Base-by-base conservation (phyloP, 1,284 basidiomycete genomes). In the Pulveroboletus sp. region DNA sequence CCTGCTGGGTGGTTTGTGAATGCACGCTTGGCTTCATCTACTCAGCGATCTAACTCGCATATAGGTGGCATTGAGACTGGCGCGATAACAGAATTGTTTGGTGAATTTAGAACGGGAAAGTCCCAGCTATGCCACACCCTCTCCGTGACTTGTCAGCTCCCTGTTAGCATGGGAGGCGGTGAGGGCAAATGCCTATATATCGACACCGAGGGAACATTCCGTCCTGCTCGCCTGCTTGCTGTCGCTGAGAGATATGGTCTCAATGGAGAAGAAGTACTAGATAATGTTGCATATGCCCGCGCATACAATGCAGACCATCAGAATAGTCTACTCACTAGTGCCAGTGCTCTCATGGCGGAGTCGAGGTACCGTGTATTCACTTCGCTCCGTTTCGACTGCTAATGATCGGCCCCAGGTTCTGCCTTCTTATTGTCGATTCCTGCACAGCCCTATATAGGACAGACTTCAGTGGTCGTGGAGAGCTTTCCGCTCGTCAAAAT, bases 271-370 rank as follows among this genome's bases (percentile, higher is more conserved):
- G 96, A 98, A 72, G 97, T 98, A 4, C 78, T 99, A 61, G 97
- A 99, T 75, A 99, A 99, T 67, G 92, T 99, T 42, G 97, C 97
- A 14, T 99, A 99, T 75, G 97, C 97, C 2, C 82, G 97, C 66
- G 97, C 97, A 59, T 99, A 99, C 76, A 99, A 99, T 68, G 95
- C 96, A 39, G 97, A 99, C 72, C 97, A 99, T 75, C 97, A 99
- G 74, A 86, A 94, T 58, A 85, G 92, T 54, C 80, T 99, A 46
- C 79, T 99, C 48, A 87, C 94, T 0, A 92, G 89, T 64, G 97
- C 97, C 1, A 94, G 93, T 68, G 96, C 95, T 12, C 86, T 99
- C 74, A 98, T 98, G 96, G 92, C 94, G 2, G 95, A 98, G 72
- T 96, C 94, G 29, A 86, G 95, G 94, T 95, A 60, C 58, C 81